These are phyloP conservation scores for Saturnispora zaruensis DNA, from an alignment of 805 yeast species.

Conservation along the genomic window DNA sequence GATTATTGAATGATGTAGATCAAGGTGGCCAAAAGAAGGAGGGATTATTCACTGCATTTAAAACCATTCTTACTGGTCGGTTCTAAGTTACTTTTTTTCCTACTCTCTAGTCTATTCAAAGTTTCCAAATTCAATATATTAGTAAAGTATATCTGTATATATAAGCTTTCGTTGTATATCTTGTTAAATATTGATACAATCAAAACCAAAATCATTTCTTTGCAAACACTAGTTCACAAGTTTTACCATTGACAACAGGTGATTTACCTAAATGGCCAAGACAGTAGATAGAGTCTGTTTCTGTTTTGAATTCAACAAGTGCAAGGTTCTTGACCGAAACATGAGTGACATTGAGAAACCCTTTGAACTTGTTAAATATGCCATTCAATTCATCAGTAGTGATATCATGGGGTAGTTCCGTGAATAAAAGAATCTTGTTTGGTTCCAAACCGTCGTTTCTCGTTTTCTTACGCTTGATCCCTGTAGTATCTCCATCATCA, in stretches of 20 bases:
- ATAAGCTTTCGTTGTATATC: neutral
- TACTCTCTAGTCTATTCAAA: neutral
- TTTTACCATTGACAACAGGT: conserved; percentile 14
- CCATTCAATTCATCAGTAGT: conserved; percentile 34
- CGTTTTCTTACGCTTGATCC: neutral
- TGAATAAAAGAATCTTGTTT: conserved; percentile 58
- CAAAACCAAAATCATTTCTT: conserved; percentile 17
- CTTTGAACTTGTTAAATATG: conserved; percentile 43
- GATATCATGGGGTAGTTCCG: conserved; percentile 45
- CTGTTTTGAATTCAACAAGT: conserved; percentile 67
- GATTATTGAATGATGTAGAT: conserved; percentile 59
- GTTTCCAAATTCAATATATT: neutral
- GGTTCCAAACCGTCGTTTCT: conserved; percentile 37
- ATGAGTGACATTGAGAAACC: conserved; percentile 58
- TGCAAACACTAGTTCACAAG: conserved; percentile 26
- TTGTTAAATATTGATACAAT: neutral
- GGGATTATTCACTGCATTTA: conserved; percentile 52
- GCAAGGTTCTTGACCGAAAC: conserved; percentile 66
- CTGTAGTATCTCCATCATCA: conserved; percentile 14
- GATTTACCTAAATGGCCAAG: conserved; percentile 17
- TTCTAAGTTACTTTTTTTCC: conserved; percentile 21
- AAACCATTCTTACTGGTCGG: conserved; percentile 71
- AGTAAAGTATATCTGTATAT: conserved; percentile 1
- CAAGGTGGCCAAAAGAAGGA: conserved; percentile 59
- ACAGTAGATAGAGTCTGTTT: conserved; percentile 36